Base-by-base conservation (phyloP, 345 rosid genomes). In the Bretschneidera sinensis region DNA sequence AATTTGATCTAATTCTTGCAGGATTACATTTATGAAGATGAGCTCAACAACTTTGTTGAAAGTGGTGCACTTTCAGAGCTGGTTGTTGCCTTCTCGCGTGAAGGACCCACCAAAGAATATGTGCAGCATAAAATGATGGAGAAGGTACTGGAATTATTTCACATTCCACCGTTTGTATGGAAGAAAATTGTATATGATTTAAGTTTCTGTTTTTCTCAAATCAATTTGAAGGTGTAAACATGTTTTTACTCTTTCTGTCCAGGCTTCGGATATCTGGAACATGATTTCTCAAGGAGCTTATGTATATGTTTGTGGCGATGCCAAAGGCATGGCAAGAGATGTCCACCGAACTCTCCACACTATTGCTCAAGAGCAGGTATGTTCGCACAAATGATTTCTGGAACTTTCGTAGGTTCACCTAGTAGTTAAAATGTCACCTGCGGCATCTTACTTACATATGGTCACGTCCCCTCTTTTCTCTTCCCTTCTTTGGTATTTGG, bases 271-370 rank as follows among this genome's bases (percentile, higher is more conserved):
- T 49, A 79, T 95, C 55, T 95, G 99, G 99, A 81, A 64, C 72
- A 70, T 84, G 75, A 76, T 88, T 70, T 86, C 92, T 17, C 73
- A 77, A 67, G 97, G 95, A 61, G 99, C 78, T 4, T 91, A 88
- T 62, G 47, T 91, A 13, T 95, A 95, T 72, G 97, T 95, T 19
- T 95, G 99, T 55, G 97, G 99, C 72, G 99, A 95, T 74, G 99
- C 99, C 65, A 95, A 95, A 68, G 96, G 97, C 74, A 95, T 95
- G 99, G 97, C 99, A 2, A 82, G 82, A 67, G 97, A 95, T 54
- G 99, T 95, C 45, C 99, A 95, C 71, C 73, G 95, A 69, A 66
- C 91, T 51, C 83, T 95, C 55, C 99, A 95, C 82, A 81, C 85
- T 5, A 83, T 95, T 66, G 74, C 75, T 28, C 87, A 79, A 69